These are phyloP conservation scores for Fusarium coffeatum DNA, from an alignment of 2,329 filamentous ascomycete genomes.

Conservation along the genomic window DNA sequence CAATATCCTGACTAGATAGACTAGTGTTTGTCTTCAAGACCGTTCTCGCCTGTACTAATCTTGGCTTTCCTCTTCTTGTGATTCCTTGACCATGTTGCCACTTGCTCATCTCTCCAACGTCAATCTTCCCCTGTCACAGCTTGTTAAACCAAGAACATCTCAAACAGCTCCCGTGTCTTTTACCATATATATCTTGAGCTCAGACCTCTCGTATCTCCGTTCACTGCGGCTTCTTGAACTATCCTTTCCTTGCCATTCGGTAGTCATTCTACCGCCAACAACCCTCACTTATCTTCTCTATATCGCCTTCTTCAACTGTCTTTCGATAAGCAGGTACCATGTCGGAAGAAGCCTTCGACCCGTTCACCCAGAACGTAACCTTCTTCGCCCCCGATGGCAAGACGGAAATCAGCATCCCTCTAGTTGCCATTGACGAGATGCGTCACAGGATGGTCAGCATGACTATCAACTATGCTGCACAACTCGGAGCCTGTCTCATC, in stretches of 20 bases:
- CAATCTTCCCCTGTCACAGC: background rate
- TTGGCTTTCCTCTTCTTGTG: slow-evolving; percentile 26
- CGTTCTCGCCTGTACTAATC: slow-evolving; percentile 9
- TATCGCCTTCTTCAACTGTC: background rate
- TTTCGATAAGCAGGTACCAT: slow-evolving; percentile 27
- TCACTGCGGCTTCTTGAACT: slow-evolving; percentile 7
- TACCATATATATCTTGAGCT: slow-evolving; percentile 13
- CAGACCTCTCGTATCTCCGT: slow-evolving; percentile 20
- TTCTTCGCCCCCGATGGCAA: slow-evolving; percentile 51
- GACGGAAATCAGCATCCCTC: slow-evolving; percentile 49
- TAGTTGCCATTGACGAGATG: slow-evolving; percentile 50
- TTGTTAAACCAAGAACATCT: slow-evolving; percentile 21
- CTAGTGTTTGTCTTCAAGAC: slow-evolving; percentile 24
- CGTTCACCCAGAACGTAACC: slow-evolving; percentile 51
- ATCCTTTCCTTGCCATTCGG: background rate
- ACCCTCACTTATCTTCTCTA: background rate
- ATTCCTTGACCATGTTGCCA: slow-evolving; percentile 36
- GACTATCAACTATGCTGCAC: slow-evolving; percentile 73
- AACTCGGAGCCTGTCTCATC: slow-evolving; percentile 75
- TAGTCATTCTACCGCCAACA: background rate
- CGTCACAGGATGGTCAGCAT: slow-evolving; percentile 51
- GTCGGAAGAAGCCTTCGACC: slow-evolving; percentile 49
- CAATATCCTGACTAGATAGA: slow-evolving; percentile 38
- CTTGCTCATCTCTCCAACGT: slow-evolving; percentile 13
- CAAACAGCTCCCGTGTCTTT: background rate